These are phyloP conservation scores for Phoenix dactylifera DNA, from an alignment of 176 grass and related monocot species.

Conservation along the genomic window DNA sequence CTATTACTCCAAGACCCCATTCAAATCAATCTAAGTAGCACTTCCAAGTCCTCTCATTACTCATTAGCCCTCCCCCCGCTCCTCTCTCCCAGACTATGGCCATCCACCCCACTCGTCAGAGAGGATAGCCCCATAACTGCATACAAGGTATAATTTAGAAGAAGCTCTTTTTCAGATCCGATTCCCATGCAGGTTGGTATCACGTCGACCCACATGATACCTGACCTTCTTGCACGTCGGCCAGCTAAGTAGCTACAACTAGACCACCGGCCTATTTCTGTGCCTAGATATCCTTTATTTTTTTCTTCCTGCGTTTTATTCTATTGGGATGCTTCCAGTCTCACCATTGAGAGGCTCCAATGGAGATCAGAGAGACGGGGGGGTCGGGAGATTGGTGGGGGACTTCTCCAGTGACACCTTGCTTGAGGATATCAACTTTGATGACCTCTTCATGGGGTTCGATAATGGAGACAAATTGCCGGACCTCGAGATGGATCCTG, in stretches of 20 bases:
- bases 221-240: no score
- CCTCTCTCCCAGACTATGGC: not conserved
- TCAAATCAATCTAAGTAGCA: conserved; percentile 19
- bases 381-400: conserved; percentile 10
- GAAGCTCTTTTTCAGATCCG: conserved; percentile 1
- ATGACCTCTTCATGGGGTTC: conserved; percentile 44
- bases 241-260: not conserved
- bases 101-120: conserved; percentile 1
- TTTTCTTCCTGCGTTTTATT: conserved; percentile 6
- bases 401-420: conserved; percentile 26
- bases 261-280: not conserved
- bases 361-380: conserved; percentile 4
- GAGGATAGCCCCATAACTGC: conserved; percentile 9
- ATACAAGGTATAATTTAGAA: not conserved
- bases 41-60: not conserved
- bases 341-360: conserved; percentile 51
- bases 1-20: conserved; percentile 39
- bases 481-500: conserved; percentile 81
- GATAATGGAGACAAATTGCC: conserved; percentile 78
- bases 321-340: conserved; percentile 55
- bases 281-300: conserved; percentile 1
- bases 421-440: conserved; percentile 85
- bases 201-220: no score
- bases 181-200: no score
- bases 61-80: conserved; percentile 11